These are phyloP conservation scores for Lolium rigidum DNA, from an alignment of 176 grass and related monocot species.

Conservation along the genomic window DNA sequence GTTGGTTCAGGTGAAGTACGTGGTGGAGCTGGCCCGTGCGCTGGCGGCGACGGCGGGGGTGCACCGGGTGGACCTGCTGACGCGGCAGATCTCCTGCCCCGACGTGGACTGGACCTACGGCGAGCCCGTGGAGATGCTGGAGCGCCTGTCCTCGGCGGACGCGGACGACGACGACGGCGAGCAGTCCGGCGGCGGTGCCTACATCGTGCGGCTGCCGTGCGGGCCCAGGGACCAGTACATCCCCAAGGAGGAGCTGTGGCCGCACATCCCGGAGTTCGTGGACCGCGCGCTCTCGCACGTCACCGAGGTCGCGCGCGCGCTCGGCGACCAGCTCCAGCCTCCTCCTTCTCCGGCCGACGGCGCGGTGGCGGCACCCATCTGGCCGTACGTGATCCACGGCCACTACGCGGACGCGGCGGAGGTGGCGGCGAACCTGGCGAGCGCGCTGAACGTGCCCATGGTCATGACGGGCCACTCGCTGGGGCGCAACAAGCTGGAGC, in stretches of 20 bases:
- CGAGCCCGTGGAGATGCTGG: slow-evolving; percentile 91
- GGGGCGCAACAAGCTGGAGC: slow-evolving; percentile 97
- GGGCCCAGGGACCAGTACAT: slow-evolving; percentile 85
- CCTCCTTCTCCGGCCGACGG: background rate
- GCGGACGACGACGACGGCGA: background rate
- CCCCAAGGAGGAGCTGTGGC: slow-evolving; percentile 87
- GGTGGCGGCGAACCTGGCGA: slow-evolving; percentile 69
- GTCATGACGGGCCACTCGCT: slow-evolving; percentile 96
- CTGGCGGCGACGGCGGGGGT: slow-evolving; percentile 83
- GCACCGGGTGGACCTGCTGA: slow-evolving; percentile 82
- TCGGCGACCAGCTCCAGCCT: slow-evolving; percentile 52
- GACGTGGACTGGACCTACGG: slow-evolving; percentile 96
- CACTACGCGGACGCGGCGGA: slow-evolving; percentile 96
- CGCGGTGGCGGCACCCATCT: slow-evolving; percentile 29
- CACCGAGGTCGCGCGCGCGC: slow-evolving; percentile 75
- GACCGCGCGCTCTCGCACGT: slow-evolving; percentile 91
- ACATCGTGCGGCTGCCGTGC: slow-evolving; percentile 89
- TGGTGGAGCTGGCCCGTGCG: slow-evolving; percentile 87
- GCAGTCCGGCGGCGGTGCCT: slow-evolving; percentile 56
- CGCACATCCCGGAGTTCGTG: slow-evolving; percentile 92
- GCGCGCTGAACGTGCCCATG: slow-evolving; percentile 80
- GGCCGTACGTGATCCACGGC: slow-evolving; percentile 89
- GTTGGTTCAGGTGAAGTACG: slow-evolving; percentile 79
- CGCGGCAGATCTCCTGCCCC: slow-evolving; percentile 76
- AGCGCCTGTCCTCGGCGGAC: slow-evolving; percentile 7